Conservation (phyloP, 2,329 filamentous ascomycete species). For the Exophiala viscosa region DNA sequence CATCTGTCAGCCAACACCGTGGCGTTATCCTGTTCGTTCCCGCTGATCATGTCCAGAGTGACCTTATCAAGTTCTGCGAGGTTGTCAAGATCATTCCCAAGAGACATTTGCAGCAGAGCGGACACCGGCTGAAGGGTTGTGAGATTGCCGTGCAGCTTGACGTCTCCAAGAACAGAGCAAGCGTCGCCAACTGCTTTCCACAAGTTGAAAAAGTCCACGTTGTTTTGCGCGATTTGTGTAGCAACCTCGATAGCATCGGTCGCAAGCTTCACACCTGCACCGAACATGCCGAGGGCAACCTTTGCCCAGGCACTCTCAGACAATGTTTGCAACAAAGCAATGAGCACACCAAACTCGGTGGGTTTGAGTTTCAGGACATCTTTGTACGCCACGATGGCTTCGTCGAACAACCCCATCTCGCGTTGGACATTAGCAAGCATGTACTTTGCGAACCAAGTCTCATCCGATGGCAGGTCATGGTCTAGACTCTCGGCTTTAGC, state of each 20-base stretch:
- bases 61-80: slow-evolving; percentile 66
- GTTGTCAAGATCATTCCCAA: slow-evolving; percentile 53
- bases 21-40: slow-evolving; percentile 27
- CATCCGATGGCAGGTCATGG: slow-evolving; percentile 55
- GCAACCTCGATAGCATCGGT: slow-evolving; percentile 67
- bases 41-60: slow-evolving; percentile 29
- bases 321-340: slow-evolving; percentile 83
- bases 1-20: slow-evolving; percentile 48
- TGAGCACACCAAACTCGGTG: slow-evolving; percentile 77
- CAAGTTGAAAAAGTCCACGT: slow-evolving; percentile 77
- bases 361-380: slow-evolving; percentile 65
- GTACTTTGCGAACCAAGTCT: slow-evolving; percentile 93
- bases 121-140: slow-evolving; percentile 51
- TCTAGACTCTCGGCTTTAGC: slow-evolving; percentile 77
- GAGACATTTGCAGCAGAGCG: slow-evolving; percentile 5
- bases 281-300: slow-evolving; percentile 79
- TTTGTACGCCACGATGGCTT: slow-evolving; percentile 73
- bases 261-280: slow-evolving; percentile 71
- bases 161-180: slow-evolving; percentile 75
- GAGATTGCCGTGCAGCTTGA: slow-evolving; percentile 63
- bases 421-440: slow-evolving; percentile 94
- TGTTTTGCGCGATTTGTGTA: slow-evolving; percentile 55
- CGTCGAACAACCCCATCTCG: slow-evolving; percentile 85
- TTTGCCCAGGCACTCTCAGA: slow-evolving; percentile 75
- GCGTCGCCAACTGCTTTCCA: slow-evolving; percentile 93